Conservation (phyloP, 164 flowering plant species). For the Magnolia changhungtana region DNA sequence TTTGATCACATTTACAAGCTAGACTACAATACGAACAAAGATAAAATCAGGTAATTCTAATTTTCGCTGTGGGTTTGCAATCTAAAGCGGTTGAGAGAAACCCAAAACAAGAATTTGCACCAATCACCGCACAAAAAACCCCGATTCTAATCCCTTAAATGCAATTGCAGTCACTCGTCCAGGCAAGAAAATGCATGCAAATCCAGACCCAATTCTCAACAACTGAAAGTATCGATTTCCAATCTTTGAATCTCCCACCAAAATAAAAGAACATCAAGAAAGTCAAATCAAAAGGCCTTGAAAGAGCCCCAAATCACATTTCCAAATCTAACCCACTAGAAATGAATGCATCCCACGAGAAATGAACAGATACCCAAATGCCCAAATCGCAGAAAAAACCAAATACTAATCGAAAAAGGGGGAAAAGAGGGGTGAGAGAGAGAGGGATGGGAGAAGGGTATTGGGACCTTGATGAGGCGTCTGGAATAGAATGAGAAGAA, state of each 20-base stretch:
- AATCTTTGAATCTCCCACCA: neutral
- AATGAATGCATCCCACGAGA: neutral
- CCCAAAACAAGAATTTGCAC: neutral
- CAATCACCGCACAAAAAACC: neutral
- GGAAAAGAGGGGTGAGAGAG: neutral
- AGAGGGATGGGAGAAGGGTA: neutral
- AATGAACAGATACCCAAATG: neutral
- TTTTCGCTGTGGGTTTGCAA: neutral
- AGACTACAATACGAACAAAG: neutral
- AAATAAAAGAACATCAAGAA: too few relatives aligned
- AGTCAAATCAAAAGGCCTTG: neutral
- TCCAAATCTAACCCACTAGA: neutral
- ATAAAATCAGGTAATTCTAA: neutral
- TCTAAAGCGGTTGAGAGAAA: neutral
- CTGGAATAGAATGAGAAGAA: constrained; percentile 32
- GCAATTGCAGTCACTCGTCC: neutral
- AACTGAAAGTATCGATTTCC: neutral
- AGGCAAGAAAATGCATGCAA: neutral
- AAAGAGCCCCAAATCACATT: neutral
- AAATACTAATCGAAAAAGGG: neutral
- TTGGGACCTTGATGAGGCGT: constrained; percentile 51
- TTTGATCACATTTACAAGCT: too few relatives aligned
- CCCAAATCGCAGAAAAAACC: neutral
- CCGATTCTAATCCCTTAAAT: too few relatives aligned
- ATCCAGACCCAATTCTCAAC: neutral